Percentiles rank a stretch among this genome's conserved stretches.
phyloP scores from a whole-genome alignment of 345 rosid genomes.

The Sonneratia alba region DNA sequence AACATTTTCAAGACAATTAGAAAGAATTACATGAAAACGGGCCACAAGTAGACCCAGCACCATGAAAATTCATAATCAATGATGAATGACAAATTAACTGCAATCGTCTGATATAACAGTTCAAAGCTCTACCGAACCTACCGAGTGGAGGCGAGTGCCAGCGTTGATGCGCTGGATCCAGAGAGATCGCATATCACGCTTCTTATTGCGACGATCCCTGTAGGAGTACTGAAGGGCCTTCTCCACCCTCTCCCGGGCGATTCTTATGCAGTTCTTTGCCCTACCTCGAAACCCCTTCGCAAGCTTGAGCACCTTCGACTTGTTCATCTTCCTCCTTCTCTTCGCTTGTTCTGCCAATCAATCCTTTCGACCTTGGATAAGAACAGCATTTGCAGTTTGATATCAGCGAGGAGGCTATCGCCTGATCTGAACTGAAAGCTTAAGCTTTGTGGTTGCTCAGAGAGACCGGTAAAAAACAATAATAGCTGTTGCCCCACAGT shows the following conservation, averaged over 20 bases:
- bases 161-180: constrained; percentile 98
- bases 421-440: neutral
- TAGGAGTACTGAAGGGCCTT: constrained; percentile 92
- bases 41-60: neutral
- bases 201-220: constrained; percentile 91
- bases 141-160: constrained; percentile 79
- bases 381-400: neutral
- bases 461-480: too few species aligned
- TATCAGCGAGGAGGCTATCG: neutral
- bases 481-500: neutral
- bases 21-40: neutral
- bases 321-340: constrained; percentile 43
- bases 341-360: neutral
- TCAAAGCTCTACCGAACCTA: constrained; percentile 12
- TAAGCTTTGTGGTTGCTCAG: too few species aligned
- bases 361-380: neutral
- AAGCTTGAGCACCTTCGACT: constrained; percentile 70
- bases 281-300: constrained; percentile 93
- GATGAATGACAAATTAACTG: neutral
- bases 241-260: constrained; percentile 92
- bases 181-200: constrained; percentile 90
- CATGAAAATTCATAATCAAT: neutral
- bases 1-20: neutral
- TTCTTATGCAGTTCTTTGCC: constrained; percentile 87
- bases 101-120: neutral